Evolutionary conservation across 1,284 basidiomycete genomes (phyloP).

Genomic region (Cryptococcus sp.): DNA sequence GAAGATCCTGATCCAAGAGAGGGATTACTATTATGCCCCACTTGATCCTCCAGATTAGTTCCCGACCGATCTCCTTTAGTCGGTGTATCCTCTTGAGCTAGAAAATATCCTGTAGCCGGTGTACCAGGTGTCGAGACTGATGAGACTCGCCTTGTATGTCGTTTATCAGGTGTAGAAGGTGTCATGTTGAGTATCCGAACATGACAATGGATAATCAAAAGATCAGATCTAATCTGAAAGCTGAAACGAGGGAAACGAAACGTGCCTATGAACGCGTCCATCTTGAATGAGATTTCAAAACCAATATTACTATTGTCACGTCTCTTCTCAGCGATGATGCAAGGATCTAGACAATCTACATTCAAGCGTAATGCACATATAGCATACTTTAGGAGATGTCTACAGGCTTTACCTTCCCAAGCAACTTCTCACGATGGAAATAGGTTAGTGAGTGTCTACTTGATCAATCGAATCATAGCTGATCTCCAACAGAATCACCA

Average conservation of each 20-base stretch:
- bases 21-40: no score
- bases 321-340: not conserved
- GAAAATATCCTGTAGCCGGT: not conserved
- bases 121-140: not conserved
- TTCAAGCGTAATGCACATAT: conserved; percentile 47
- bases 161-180: conserved; percentile 1
- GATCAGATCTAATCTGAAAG: no score
- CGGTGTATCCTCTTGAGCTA: not conserved
- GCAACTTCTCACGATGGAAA: conserved; percentile 44
- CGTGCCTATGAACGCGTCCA: no score
- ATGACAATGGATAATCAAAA: no score
- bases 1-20: no score
- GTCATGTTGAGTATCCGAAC: not conserved
- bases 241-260: no score
- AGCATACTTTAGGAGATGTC: conserved; percentile 40
- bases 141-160: not conserved
- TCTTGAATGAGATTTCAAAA: no score
- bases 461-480: not conserved
- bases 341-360: conserved; percentile 23
- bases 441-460: conserved; percentile 18
- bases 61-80: not conserved
- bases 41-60: no score
- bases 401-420: conserved; percentile 36
- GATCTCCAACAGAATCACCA: conserved; percentile 57
- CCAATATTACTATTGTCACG: no score